phyloP scores from a whole-genome alignment of 176 grass and related monocot genomes.

The Urochloa ruziziensis region DNA sequence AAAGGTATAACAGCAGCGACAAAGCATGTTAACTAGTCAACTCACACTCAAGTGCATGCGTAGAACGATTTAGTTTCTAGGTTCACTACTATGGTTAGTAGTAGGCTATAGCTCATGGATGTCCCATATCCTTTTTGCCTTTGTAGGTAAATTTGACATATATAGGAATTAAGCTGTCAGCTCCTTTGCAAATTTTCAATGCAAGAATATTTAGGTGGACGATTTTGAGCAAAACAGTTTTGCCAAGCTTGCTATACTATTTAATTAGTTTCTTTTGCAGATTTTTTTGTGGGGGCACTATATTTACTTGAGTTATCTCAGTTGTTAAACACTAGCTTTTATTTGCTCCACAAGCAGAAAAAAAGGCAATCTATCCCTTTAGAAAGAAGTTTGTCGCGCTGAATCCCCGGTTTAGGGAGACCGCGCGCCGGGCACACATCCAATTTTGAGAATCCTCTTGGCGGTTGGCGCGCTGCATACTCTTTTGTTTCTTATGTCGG shows the following conservation, averaged over 20 bases:
- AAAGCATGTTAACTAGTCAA: constrained; percentile 27
- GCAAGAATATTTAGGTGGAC: no score
- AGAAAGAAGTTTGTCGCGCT: background rate
- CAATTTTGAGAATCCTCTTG: no score
- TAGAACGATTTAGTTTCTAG: background rate
- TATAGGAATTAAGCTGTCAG: background rate
- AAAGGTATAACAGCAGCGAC: background rate
- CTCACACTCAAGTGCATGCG: constrained; percentile 15
- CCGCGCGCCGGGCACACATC: no score
- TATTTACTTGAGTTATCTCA: no score
- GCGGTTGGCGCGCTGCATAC: background rate
- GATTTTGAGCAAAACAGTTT: background rate
- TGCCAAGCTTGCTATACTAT: background rate
- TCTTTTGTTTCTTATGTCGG: background rate
- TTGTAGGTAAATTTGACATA: background rate
- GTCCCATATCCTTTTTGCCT: background rate
- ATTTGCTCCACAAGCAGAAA: background rate
- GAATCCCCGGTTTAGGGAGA: background rate
- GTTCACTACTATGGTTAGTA: background rate
- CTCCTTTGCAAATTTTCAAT: background rate
- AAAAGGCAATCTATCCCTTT: background rate
- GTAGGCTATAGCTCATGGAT: background rate
- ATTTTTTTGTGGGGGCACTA: background rate
- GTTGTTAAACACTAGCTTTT: background rate
- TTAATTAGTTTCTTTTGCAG: background rate